Evolutionary conservation across 768 basidiomycete species (phyloP), one percentile per base, ranked within the genome.

Genomic region (Amanita pallidorosea): DNA sequence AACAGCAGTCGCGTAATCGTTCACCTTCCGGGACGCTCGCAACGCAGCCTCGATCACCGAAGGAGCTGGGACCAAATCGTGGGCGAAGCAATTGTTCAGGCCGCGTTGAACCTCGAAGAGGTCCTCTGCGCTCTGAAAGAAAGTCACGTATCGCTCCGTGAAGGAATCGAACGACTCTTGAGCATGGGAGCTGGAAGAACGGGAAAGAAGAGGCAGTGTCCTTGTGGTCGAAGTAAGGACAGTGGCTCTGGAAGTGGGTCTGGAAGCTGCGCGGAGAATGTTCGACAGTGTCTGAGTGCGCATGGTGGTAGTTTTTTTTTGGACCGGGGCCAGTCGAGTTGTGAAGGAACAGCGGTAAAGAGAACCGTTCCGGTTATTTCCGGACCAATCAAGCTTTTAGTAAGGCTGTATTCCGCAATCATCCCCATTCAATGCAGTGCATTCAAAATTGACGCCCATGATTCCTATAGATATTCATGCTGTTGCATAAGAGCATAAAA

Each of bases 31-130:
- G 18, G 89, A 81, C 51, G 93, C 92, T 49, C 82, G 80, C 55
- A 94, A 71, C 23, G 91, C 91, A 55, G 89, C 87, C 70, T 93
- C 90, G 49, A 94, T 70, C 59, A 95, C 89, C 49, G 73, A 65
- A 23, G 89, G 79, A 1, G 88, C 79, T 4, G 92, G 92, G 12
- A 96, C 93, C 56, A 96, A 80, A 68, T 99, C 96, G 67, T 98
- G 95, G 2, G 96, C 90, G 66, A 99, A 99, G 74, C 94, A 97
- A 78, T 99, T 99, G 77, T 99, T 98, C 61, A 99, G 75, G 35
- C 96, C 96, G 46, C 96, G 89, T 71, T 99, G 95, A 56, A 99
- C 87, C 75, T 99, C 96, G 64, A 99, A 99, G 52, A 97, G 79
- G 71, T 99, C 96, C 63, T 92, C 83, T 45, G 91, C 92, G 51